phyloP scores from a whole-genome alignment of 129 eudicot species.

The Erigeron canadensis region DNA sequence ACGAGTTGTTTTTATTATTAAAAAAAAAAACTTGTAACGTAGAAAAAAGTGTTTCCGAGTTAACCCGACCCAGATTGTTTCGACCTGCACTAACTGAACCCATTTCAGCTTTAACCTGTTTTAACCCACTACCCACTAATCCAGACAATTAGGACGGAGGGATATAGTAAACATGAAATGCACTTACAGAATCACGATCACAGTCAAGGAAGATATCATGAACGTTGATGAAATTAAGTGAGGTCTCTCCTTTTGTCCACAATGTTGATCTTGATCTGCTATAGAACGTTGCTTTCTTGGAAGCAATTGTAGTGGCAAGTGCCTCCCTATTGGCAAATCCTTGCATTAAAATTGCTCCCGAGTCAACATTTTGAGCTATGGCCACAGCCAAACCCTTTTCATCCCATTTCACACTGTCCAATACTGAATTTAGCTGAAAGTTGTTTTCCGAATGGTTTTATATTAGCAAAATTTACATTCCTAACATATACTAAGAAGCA shows the following conservation, averaged over 20 bases:
- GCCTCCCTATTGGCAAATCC: constrained; percentile 85
- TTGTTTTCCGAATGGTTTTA: constrained; percentile 21
- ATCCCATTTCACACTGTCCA: constrained; percentile 97
- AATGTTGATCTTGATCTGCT: constrained; percentile 89
- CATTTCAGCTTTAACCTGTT: background rate
- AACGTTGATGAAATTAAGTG: constrained; percentile 80
- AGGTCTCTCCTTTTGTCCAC: constrained; percentile 96
- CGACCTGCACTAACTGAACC: background rate
- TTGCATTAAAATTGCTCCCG: constrained; percentile 88
- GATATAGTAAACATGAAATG: background rate
- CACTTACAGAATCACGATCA: constrained; percentile 91
- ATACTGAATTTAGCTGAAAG: constrained; percentile 59
- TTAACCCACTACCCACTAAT: background rate
- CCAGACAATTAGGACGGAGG: background rate
- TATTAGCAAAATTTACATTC: constrained; percentile 17
- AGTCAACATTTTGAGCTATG: constrained; percentile 94
- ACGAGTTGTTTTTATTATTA: background rate
- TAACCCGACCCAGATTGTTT: background rate
- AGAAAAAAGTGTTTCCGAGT: background rate
- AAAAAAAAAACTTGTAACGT: background rate
- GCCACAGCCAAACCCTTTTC: constrained; percentile 99
- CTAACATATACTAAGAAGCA: background rate
- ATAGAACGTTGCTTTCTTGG: constrained; percentile 88
- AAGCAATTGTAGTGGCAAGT: constrained; percentile 63
- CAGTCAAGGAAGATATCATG: constrained; percentile 76